Percentiles rank a stretch among this genome's conserved stretches.
Evolutionary conservation across 2,329 filamentous ascomycete species (phyloP).

Genomic region (Aphanoascus verrucosus): DNA sequence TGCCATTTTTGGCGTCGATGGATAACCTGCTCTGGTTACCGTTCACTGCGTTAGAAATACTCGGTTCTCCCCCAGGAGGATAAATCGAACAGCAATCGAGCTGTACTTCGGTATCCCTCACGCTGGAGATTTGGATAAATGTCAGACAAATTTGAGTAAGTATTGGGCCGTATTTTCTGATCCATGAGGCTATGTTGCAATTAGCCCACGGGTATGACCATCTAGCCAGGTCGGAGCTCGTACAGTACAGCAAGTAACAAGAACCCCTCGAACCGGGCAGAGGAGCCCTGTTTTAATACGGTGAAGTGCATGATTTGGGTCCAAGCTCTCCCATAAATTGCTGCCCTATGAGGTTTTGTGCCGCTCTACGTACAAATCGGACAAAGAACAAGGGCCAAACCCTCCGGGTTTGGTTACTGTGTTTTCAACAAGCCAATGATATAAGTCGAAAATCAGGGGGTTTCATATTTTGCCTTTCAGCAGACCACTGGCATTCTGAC

Average conservation of each 20-base stretch:
- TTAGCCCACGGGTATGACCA: background rate
- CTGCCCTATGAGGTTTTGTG: constrained; percentile 4
- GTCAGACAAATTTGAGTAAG: too few relatives aligned
- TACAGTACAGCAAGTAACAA: background rate
- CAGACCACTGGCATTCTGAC: too few relatives aligned
- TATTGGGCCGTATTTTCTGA: too few relatives aligned
- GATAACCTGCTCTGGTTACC: background rate
- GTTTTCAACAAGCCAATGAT: background rate
- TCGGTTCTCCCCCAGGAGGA: too few relatives aligned
- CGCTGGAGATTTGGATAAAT: too few relatives aligned
- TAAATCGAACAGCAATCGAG: background rate
- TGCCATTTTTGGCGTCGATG: background rate
- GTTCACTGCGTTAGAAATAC: background rate
- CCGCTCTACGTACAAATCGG: constrained; percentile 1
- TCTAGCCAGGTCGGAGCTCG: background rate
- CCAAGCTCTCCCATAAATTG: background rate
- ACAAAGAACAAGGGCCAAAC: constrained; percentile 7
- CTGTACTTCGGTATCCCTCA: background rate
- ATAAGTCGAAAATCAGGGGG: background rate
- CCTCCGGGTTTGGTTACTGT: background rate
- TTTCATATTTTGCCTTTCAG: too few relatives aligned
- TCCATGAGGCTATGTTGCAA: too few relatives aligned
- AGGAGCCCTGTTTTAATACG: background rate
- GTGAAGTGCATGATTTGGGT: background rate
- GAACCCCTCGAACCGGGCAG: background rate